Evolutionary conservation across 768 basidiomycete genomes (phyloP), one percentile per base, ranked within the genome.

Genomic region (Ramaria sp.): DNA sequence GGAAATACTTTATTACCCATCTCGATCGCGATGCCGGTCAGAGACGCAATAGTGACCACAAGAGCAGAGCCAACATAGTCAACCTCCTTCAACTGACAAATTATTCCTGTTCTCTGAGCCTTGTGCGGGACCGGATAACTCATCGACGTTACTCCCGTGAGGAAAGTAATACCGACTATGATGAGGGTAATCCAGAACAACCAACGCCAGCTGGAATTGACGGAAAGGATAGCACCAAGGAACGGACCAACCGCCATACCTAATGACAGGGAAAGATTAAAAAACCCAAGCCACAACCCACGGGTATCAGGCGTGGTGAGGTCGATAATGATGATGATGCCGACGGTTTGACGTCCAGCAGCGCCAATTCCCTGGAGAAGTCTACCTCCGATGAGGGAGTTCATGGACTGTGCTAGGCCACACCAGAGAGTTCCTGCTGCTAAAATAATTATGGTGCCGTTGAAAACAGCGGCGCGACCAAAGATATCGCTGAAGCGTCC

Each of bases 161-260:
- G 41, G 27, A 72, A 31, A 5, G 68, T 72, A 1, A 70, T n/a
- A 27, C 58, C 64, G 19, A 72, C 71, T 56, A 72, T 67, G 6
- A 70, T 62, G 39, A 70, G 49, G 0, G 71, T 70, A 55, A 74
- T 75, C 65, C 73, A 76, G 64, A 76, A 77, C 47, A 73, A 63
- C 76, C 76, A 77, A 60, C 76, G 64, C 76, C 76, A 78, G 7
- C 68, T 48, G 7, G 70, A 60, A 42, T 75, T 67, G 60, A 74
- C 71, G 4, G 75, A 71, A 51, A 78, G 68, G 38, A 73, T 63
- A n/a, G 77, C 77, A 7, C 77, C 77, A 4, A 78, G 59, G 13
- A 78, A 67, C 2, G 77, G 77, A 1, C 77, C 77, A 39, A 76
- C 64, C 39, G 77, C 71, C 7, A 72, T 65, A n/a, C 76, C 75